Base-by-base conservation (phyloP, 208 protist genomes). In the Trypanosoma caninum region DNA sequence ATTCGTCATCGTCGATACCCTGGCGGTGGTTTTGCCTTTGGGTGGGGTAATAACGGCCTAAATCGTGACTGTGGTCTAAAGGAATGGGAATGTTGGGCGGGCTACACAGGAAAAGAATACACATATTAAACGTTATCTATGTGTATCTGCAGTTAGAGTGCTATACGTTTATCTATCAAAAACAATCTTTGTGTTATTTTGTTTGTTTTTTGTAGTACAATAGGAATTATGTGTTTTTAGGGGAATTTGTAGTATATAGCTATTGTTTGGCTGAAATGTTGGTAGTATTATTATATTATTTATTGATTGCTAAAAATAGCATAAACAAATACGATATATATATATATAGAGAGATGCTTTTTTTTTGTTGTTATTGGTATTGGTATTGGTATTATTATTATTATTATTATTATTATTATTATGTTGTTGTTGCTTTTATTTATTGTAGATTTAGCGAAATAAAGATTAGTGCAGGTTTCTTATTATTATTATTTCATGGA, bases 21-120 rank as follows among this genome's bases (percentile, higher is more conserved):
- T 61, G 78, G 80, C 74, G 87, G 87, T 64, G 72, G 62, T 48
- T 82, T 89, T 50, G 64, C 81, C 33, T 94, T 90, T 67, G 84
- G 84, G 16, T 94, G 87, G 87, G 84, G 87, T 87, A 92, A 90
- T 69, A 94, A 94, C 59, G 87, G 84, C 27, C 72, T 94, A 65
- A 94, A 94, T 70, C 79, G 87, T 63, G 88, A 92, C 66, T 94
- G 88, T 59, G 82, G 78, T 75, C 40, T 90, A 47, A 84, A 87
- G 57, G 88, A 92, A 56, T 94, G 82, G 61, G 84, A 92, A 65
- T 94, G 84, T 76, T 92, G 88, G 88, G 82, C 82, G 57, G 88
- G 88, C 27, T 92, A 92, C 76, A 76, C 73, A 60, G 88, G 88
- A 62, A 91, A 90, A 72, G 83, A 90, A 65, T 94, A 88, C 69